Conservation (phyloP, 2,329 filamentous ascomycete genomes). For the Neodidymelliopsis sp. region DNA sequence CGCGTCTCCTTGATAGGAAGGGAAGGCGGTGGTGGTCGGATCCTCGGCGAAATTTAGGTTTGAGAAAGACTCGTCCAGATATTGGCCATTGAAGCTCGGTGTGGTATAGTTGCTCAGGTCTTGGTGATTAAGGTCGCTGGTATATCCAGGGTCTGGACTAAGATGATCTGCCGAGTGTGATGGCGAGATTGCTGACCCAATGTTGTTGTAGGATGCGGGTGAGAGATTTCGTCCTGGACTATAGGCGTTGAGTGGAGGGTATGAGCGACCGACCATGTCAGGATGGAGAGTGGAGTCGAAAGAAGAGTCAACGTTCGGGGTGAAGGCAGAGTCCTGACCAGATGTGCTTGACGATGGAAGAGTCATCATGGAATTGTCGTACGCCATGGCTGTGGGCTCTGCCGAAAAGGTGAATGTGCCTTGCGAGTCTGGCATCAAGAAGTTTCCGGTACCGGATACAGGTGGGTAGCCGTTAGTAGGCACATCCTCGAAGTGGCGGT, state of each 20-base stretch:
- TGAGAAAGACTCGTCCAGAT: constrained; percentile 40
- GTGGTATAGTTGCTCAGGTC: constrained; percentile 44
- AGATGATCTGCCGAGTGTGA: constrained; percentile 49
- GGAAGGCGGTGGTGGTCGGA: constrained; percentile 27
- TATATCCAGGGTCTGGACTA: constrained; percentile 46
- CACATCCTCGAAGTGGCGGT: constrained; percentile 44
- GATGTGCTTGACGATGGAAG: constrained; percentile 30
- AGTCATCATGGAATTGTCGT: constrained; percentile 39
- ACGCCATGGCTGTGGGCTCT: constrained; percentile 44
- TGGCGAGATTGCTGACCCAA: constrained; percentile 46
- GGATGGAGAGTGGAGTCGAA: constrained; percentile 48
- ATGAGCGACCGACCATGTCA: constrained; percentile 41
- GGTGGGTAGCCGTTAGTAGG: constrained; percentile 36
- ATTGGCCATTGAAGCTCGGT: constrained; percentile 40
- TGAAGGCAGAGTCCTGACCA: constrained; percentile 41
- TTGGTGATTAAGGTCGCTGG: constrained; percentile 44
- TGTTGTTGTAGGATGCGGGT: constrained; percentile 37
- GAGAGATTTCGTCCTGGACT: constrained; percentile 39
- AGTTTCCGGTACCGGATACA: constrained; percentile 28
- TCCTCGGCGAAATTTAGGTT: constrained; percentile 41
- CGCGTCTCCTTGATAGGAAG: constrained; percentile 32
- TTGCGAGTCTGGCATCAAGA: constrained; percentile 42
- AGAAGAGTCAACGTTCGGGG: constrained; percentile 43
- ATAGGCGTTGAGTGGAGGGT: constrained; percentile 38
- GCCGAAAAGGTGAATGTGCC: constrained; percentile 47